Base-by-base conservation (phyloP, 2,329 filamentous ascomycete species). In the Scedosporium apiospermum region DNA sequence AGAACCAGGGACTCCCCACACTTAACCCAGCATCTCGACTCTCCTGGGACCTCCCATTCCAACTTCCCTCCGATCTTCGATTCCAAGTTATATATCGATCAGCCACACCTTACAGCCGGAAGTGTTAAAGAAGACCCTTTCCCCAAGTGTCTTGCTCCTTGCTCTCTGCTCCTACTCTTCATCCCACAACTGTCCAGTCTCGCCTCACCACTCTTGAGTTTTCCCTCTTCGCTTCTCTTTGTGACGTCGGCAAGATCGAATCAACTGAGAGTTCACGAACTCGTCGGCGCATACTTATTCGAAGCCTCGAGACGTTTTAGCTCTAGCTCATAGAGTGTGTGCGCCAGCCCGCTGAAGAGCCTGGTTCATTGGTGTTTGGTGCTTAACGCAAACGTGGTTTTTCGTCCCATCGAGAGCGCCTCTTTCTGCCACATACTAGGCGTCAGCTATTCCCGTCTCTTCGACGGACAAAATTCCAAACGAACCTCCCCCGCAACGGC, bases 1-100 rank as follows among this genome's bases (percentile, higher is more conserved):
- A 61, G 60, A 53, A 61, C 60, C 49, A 38, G 60, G 60, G 18
- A 30, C 27, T 61, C 60, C 60, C 60, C 60, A 61, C 60, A 61
- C 60, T 55, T 51, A 61, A 61, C 60, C 60, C 60, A 61, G 21
- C 27, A 55, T 57, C 30, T 41, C 46, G 6, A 21, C 21, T 26
- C 27, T 51, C 60, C 42, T 61, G 60, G 60, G 27, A 41, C 60
- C 49, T 51, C 27, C 41, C 30, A 61, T 26, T 61, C 46, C 60
- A 61, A 61, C 60, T 51, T 55, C 51, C 42, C 55, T 41, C 30
- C 14, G 60, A 61, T 61, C 60, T 26, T 61, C 60, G 27, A 61
- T 26, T 18, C 60, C 6, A 51, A 49, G 30, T 34, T 34, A 18
- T 7, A 18, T 27, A 18, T 23, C 46, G 60, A 55, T 61, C 60